phyloP scores from a whole-genome alignment of 805 yeast species.

The Kazachstania kunashirensis region DNA sequence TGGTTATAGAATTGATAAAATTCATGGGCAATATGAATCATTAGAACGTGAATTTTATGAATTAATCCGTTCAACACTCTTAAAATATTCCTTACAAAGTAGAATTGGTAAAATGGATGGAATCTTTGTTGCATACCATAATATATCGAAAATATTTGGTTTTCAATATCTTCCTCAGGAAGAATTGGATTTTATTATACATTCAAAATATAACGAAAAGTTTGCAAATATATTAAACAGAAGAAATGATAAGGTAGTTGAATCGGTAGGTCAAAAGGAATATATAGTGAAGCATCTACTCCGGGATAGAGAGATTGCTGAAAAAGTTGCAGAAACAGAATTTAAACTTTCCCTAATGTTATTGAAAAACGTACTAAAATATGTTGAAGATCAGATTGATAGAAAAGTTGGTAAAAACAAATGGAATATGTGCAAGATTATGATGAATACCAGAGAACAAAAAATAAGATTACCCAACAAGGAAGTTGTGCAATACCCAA shows the following conservation, averaged over 20 bases:
- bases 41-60: constrained; percentile 74
- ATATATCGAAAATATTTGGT: constrained; percentile 71
- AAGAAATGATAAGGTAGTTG: constrained; percentile 9
- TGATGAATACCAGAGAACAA: constrained; percentile 14
- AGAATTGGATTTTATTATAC: constrained; percentile 58
- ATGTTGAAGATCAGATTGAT: constrained; percentile 28
- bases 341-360: constrained; percentile 51
- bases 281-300: constrained; percentile 15
- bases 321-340: constrained; percentile 53
- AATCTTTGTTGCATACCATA: constrained; percentile 84
- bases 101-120: constrained; percentile 97
- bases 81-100: constrained; percentile 85
- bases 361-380: constrained; percentile 36
- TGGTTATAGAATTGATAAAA: constrained; percentile 55
- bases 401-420: constrained; percentile 3
- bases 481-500: constrained; percentile 15
- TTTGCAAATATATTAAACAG: constrained; percentile 11
- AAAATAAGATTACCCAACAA: constrained; percentile 4
- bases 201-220: constrained; percentile 33
- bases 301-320: constrained; percentile 19
- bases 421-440: constrained; percentile 19
- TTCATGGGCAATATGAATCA: constrained; percentile 64
- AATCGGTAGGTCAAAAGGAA: constrained; percentile 17
- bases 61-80: constrained; percentile 60
- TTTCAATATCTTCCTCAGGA: constrained; percentile 76